A percentile compares a stretch with the other conserved stretches of the same genome.
These are phyloP conservation scores for Albophoma yamanashiensis DNA, from an alignment of 2,329 filamentous ascomycete species.

Conservation along the genomic window DNA sequence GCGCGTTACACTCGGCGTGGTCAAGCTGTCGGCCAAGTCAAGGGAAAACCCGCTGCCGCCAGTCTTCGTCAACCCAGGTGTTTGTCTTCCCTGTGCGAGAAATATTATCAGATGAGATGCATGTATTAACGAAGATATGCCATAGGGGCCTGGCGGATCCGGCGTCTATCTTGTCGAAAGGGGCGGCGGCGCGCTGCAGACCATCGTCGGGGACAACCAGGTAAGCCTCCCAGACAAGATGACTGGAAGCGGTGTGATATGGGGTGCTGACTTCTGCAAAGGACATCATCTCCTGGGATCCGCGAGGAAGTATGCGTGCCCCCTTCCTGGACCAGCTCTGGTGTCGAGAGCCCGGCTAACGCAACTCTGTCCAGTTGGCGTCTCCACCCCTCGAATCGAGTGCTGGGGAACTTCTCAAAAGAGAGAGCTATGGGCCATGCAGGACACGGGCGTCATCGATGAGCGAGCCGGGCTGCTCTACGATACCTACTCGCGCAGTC, in stretches of 20 bases:
- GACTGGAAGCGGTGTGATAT: not conserved
- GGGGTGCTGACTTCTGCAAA: constrained; percentile 3
- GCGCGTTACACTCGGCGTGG: constrained; percentile 20
- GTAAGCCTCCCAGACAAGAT: constrained; percentile 12
- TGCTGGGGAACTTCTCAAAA: constrained; percentile 36
- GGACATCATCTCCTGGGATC: constrained; percentile 41
- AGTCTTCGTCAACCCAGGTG: constrained; percentile 24
- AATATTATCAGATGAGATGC: no score
- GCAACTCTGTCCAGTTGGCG: constrained; percentile 23
- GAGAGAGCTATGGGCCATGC: constrained; percentile 29
- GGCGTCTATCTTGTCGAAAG: constrained; percentile 24
- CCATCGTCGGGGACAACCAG: constrained; percentile 34
- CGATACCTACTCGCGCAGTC: constrained; percentile 31
- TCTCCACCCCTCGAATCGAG: constrained; percentile 37
- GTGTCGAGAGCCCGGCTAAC: not conserved
- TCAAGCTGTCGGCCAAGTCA: constrained; percentile 19
- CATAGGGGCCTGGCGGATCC: constrained; percentile 38
- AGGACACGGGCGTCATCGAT: constrained; percentile 33
- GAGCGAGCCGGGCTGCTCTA: constrained; percentile 33
- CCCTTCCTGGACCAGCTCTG: not conserved
- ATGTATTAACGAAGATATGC: no score
- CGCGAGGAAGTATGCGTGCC: constrained; percentile 28
- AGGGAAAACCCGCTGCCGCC: constrained; percentile 13
- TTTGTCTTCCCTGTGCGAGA: constrained; percentile 5
- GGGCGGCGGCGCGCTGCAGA: constrained; percentile 24